Evolutionary conservation across 2,329 filamentous ascomycete species (phyloP).

Genomic region (Penicillium paneum): DNA sequence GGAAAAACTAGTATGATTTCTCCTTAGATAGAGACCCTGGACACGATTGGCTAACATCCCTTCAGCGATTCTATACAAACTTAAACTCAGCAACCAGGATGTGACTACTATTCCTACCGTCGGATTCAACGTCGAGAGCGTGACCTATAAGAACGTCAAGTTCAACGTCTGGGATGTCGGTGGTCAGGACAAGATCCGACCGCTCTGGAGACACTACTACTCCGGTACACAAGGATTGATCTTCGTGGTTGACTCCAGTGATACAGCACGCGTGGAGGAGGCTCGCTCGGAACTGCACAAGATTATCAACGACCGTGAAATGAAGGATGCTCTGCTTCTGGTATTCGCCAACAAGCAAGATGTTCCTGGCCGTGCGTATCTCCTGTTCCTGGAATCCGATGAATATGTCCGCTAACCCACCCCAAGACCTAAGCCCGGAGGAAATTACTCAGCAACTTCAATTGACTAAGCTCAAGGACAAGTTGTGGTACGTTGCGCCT

Average conservation of each 20-base stretch:
- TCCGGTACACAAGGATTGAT: slow-evolving; percentile 94
- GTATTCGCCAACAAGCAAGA: slow-evolving; percentile 99
- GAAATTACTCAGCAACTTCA: slow-evolving; percentile 76
- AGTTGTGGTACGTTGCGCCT: slow-evolving; percentile 80
- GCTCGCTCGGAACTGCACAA: slow-evolving; percentile 90
- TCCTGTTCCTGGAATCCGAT: background rate
- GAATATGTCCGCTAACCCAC: slow-evolving; percentile 15
- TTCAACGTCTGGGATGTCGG: slow-evolving; percentile 99
- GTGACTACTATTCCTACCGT: slow-evolving; percentile 98
- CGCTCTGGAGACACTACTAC: slow-evolving; percentile 97
- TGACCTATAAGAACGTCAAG: slow-evolving; percentile 99
- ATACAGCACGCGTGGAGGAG: slow-evolving; percentile 87
- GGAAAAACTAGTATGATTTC: slow-evolving; percentile 76
- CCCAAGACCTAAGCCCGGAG: slow-evolving; percentile 69
- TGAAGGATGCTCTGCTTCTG: slow-evolving; percentile 89
- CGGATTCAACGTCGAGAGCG: slow-evolving; percentile 98
- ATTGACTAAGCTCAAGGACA: slow-evolving; percentile 74
- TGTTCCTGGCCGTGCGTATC: slow-evolving; percentile 67
- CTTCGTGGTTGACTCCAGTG: slow-evolving; percentile 96
- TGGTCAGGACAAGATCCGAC: slow-evolving; percentile 97
- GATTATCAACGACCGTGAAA: slow-evolving; percentile 96
- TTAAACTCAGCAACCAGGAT: slow-evolving; percentile 90
- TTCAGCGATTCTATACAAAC: slow-evolving; percentile 89
- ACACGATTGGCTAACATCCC: slow-evolving; percentile 1
- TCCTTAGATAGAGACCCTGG: background rate